Conservation (phyloP, 768 basidiomycete genomes). For the Boletus reticulatus region DNA sequence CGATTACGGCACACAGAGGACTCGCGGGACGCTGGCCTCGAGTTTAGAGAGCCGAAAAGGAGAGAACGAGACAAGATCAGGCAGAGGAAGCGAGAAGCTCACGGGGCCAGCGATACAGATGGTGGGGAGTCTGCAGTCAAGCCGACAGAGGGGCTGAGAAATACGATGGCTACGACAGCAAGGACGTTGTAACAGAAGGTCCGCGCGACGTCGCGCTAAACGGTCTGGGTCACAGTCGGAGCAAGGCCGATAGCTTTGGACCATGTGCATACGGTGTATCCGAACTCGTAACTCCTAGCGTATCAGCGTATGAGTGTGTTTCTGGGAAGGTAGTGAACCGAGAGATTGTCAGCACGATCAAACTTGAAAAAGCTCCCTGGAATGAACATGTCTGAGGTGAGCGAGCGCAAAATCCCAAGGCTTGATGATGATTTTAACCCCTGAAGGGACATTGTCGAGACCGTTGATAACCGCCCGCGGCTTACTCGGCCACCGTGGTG, state of each 20-base stretch:
- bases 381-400: no score
- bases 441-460: not conserved
- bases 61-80: conserved; percentile 40
- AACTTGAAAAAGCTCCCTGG: no score
- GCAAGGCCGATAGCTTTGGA: not conserved
- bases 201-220: conserved; percentile 43
- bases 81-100: conserved; percentile 19
- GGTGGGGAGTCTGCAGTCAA: conserved; percentile 30
- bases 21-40: conserved; percentile 76
- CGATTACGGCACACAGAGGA: conserved; percentile 73
- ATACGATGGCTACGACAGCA: not conserved
- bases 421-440: no score
- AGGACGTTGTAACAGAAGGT: conserved; percentile 37
- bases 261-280: no score
- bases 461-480: not conserved
- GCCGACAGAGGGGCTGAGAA: conserved; percentile 2
- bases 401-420: no score
- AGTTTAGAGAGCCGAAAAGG: conserved; percentile 60
- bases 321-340: no score
- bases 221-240: conserved; percentile 8
- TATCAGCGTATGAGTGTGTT: no score
- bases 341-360: no score
- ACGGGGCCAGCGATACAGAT: conserved; percentile 51
- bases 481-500: conserved; percentile 2
- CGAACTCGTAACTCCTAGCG: no score